Evolutionary conservation across 2,329 filamentous ascomycete species (phyloP).

Genomic region (Colletotrichum theobromicola): DNA sequence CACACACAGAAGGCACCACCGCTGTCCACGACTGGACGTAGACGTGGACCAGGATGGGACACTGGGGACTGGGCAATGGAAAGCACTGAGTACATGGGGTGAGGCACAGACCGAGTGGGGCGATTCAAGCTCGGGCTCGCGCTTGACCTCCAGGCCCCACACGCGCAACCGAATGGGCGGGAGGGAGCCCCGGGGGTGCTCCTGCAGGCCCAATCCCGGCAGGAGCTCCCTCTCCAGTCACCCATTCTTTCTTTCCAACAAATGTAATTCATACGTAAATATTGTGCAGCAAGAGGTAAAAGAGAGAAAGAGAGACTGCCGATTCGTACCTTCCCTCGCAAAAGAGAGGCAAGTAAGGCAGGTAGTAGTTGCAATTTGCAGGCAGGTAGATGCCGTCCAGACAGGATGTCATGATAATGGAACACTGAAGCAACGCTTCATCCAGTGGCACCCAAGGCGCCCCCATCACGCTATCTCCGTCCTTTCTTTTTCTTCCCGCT

Average conservation of each 20-base stretch:
- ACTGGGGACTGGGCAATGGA: no score
- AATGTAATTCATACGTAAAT: neutral
- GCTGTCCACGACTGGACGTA: neutral
- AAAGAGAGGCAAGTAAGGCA: neutral
- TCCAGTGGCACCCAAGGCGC: neutral
- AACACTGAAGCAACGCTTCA: neutral
- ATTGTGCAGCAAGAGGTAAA: neutral
- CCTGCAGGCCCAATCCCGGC: neutral
- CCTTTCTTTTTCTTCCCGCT: neutral
- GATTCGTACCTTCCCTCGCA: neutral
- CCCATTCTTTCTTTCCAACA: neutral
- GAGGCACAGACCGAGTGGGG: slow-evolving; percentile 1
- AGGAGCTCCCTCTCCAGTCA: neutral
- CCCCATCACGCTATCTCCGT: neutral
- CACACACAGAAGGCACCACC: neutral
- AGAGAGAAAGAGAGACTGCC: neutral
- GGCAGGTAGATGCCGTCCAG: neutral
- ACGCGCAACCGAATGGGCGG: slow-evolving; percentile 10
- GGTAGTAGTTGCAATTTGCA: neutral
- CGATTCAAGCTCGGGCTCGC: neutral
- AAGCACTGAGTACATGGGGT: neutral
- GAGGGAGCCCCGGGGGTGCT: neutral
- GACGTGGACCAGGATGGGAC: neutral
- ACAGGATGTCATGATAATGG: neutral
- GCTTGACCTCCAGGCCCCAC: neutral